These are phyloP conservation scores for Acacia acuminata DNA, from an alignment of 306 rosid species.

Conservation along the genomic window DNA sequence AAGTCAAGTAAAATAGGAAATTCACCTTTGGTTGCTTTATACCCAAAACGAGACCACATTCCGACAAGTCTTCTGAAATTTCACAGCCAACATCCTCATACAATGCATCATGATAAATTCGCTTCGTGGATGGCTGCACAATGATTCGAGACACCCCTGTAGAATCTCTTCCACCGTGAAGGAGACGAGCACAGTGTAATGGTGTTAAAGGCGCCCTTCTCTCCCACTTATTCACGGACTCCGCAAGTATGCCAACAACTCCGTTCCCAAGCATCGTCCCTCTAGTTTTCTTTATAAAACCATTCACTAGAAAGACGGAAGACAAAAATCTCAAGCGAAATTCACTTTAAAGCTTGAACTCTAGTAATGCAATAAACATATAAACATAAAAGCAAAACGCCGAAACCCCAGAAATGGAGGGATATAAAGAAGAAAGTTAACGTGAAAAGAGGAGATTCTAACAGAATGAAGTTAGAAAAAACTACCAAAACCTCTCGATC, in stretches of 20 bases:
- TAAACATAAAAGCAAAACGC: not conserved
- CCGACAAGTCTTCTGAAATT: slow-evolving; percentile 77
- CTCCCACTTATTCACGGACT: slow-evolving; percentile 88
- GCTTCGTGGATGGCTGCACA: slow-evolving; percentile 85
- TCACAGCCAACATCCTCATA: slow-evolving; percentile 92
- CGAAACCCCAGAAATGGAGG: not conserved
- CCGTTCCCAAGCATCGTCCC: slow-evolving; percentile 84
- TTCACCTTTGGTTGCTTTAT: slow-evolving; percentile 85
- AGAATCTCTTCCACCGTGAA: slow-evolving; percentile 49
- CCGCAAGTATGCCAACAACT: slow-evolving; percentile 80
- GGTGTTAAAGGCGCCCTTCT: slow-evolving; percentile 91
- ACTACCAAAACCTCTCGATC: not conserved
- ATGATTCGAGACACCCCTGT: slow-evolving; percentile 70
- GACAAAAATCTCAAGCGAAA: not conserved
- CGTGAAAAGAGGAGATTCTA: not conserved
- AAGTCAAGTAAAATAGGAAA: not conserved
- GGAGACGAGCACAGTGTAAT: slow-evolving; percentile 85
- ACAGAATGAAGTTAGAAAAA: not conserved
- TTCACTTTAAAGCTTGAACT: not conserved
- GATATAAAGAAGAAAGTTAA: not conserved
- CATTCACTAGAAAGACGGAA: not conserved
- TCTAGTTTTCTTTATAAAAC: not conserved
- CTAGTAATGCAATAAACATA: not conserved
- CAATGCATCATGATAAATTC: slow-evolving; percentile 75
- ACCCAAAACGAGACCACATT: slow-evolving; percentile 86